Base-by-base conservation (phyloP, 768 basidiomycete genomes). In the Pleurotus tuber-regium region DNA sequence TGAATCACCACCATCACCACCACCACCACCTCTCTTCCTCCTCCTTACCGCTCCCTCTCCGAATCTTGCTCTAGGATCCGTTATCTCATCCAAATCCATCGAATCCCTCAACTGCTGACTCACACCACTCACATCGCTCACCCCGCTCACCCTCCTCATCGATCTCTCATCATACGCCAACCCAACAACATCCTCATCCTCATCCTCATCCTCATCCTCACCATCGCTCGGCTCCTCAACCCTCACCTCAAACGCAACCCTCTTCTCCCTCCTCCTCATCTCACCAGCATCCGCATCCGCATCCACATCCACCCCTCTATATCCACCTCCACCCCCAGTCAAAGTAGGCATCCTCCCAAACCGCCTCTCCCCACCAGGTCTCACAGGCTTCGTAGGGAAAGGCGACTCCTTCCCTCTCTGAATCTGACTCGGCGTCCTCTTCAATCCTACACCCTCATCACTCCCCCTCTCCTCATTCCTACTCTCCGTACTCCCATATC, bases 381-480 rank as follows among this genome's bases (percentile, higher is more conserved):
- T 51, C n/a, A 77, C 54, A 16, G 78, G 77, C 8, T 64, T 65
- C n/a, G 70, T 46, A 19, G 81, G 80, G 66, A 82, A 82, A 0
- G 82, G 79, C 11, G 70, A 56, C 57, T 78, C 74, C 31, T 72
- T 70, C 10, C 80, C 81, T 12, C 81, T 69, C 53, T 71, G 71
- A 24, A 72, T 62, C 31, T 48, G 29, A 30, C 38, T 56, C 26
- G 55, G 53, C 33, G 51, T 33, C 14, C 46, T n/a, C 23, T 21
- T 30, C n/a, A 48, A 24, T 12, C 43, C 43, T 9, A 26, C 14
- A 9, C 29, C 10, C n/a, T 29, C 31, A 24, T 12, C 16, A 12
- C n/a, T n/a, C n/a, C 14, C 30, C 18, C 2, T 8, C 8, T 33
- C 41, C 23, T 7, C 16, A 11, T 11, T 11, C 9, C 18, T 24